These are phyloP conservation scores for Candida frijolesensis DNA, from an alignment of 1,139 yeast species.

Conservation along the genomic window DNA sequence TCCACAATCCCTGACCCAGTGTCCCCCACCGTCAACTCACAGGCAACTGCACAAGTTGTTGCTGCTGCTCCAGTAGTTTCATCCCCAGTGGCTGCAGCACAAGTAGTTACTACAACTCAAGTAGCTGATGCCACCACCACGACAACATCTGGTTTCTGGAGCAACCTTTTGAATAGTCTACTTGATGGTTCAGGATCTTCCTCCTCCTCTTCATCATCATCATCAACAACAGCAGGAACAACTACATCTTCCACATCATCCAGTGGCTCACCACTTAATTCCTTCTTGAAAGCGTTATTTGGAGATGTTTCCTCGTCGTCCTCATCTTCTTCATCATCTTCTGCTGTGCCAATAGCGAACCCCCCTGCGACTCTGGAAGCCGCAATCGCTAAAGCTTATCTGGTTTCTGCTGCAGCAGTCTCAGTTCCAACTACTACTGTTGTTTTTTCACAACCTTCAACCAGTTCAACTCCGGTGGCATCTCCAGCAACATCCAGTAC, in stretches of 20 bases:
- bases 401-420: neutral
- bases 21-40: slow-evolving; percentile 11
- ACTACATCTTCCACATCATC: slow-evolving; percentile 12
- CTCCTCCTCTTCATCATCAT: slow-evolving; percentile 1
- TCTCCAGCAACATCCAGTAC: slow-evolving; percentile 15
- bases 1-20: slow-evolving; percentile 18
- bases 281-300: slow-evolving; percentile 4
- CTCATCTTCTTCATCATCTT: slow-evolving; percentile 5
- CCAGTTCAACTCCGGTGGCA: slow-evolving; percentile 6
- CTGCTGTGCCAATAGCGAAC: slow-evolving; percentile 5
- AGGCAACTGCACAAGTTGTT: slow-evolving; percentile 9
- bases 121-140: slow-evolving; percentile 10
- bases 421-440: slow-evolving; percentile 5
- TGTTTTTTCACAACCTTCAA: slow-evolving; percentile 3
- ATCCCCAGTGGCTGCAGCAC: slow-evolving; percentile 10
- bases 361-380: neutral
- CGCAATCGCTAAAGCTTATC: neutral
- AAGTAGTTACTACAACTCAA: slow-evolving; percentile 8
- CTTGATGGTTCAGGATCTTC: slow-evolving; percentile 5
- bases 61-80: slow-evolving; percentile 7
- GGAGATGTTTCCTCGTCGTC: slow-evolving; percentile 1
- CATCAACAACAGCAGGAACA: slow-evolving; percentile 7
- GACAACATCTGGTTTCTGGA: slow-evolving; percentile 8
- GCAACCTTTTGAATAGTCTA: slow-evolving; percentile 6
- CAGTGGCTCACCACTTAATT: slow-evolving; percentile 2